Percentiles rank a stretch among this genome's conserved stretches.
Evolutionary conservation across 23 red algal genomes (phyloP).

Genomic region (Cyanidioschyzon merolae): DNA sequence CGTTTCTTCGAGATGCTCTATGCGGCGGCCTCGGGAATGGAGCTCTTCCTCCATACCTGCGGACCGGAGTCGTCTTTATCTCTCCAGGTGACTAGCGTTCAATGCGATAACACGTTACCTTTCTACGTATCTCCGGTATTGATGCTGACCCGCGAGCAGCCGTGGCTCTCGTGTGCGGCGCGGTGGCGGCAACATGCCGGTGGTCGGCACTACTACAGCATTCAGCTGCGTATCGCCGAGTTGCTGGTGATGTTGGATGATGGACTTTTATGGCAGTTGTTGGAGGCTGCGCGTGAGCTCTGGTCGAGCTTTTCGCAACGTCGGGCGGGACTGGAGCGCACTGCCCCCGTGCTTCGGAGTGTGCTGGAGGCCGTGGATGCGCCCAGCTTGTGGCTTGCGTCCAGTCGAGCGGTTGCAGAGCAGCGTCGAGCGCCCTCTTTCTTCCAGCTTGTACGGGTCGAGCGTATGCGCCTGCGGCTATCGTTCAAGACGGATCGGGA

Average conservation of each 20-base stretch:
- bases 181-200: conserved; percentile 4
- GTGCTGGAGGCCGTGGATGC: not conserved
- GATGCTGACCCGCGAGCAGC: not conserved
- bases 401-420: not conserved
- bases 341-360: not conserved
- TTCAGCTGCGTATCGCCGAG: not conserved
- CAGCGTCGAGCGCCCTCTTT: not conserved
- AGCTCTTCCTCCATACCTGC: not conserved
- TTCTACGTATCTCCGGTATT: conserved; percentile 2
- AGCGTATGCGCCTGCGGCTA: not conserved
- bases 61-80: not conserved
- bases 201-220: not conserved
- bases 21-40: not conserved
- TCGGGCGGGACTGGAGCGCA: not conserved
- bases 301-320: not conserved
- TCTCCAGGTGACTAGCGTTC: not conserved
- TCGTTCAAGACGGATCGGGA: conserved; percentile 4
- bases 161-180: not conserved
- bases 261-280: not conserved
- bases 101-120: conserved; percentile 11
- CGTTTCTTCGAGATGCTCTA: conserved; percentile 11
- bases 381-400: not conserved
- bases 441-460: not conserved
- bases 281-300: not conserved
- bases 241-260: conserved; percentile 5